Conservation (phyloP, 2,329 filamentous ascomycete species). For the Hymenoscyphus albidus region DNA sequence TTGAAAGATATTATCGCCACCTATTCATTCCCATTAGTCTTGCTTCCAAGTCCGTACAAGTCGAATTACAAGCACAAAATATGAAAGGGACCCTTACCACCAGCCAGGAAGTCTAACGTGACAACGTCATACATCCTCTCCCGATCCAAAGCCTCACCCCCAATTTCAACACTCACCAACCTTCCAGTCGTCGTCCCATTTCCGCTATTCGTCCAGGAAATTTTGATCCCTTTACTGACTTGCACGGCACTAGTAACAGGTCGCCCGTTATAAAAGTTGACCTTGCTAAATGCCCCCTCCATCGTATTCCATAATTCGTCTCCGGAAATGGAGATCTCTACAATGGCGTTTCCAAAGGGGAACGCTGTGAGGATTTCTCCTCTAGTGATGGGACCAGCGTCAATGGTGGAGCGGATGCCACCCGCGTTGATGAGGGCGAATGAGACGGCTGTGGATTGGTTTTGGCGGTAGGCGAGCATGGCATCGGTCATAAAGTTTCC, state of each 20-base stretch:
- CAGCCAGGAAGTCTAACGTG: slow-evolving; percentile 60
- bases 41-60: too few species aligned
- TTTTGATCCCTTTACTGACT: slow-evolving; percentile 51
- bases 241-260: slow-evolving; percentile 58
- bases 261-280: slow-evolving; percentile 52
- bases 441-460: slow-evolving; percentile 38
- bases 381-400: slow-evolving; percentile 56
- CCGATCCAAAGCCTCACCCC: slow-evolving; percentile 44
- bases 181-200: slow-evolving; percentile 44
- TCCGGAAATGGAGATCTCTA: slow-evolving; percentile 52
- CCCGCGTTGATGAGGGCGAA: slow-evolving; percentile 59
- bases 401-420: slow-evolving; percentile 61
- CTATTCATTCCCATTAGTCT: slow-evolving; percentile 25
- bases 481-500: slow-evolving; percentile 55
- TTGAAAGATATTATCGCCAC: slow-evolving; percentile 57
- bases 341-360: slow-evolving; percentile 62
- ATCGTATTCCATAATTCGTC: slow-evolving; percentile 53
- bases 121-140: slow-evolving; percentile 51
- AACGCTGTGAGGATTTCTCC: slow-evolving; percentile 62
- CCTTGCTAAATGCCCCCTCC: slow-evolving; percentile 53
- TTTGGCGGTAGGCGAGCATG: slow-evolving; percentile 57
- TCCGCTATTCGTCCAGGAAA: slow-evolving; percentile 51
- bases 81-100: slow-evolving; percentile 19
- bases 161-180: slow-evolving; percentile 51
- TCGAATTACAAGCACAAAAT: not conserved